Percentiles rank a stretch among this genome's conserved stretches.
These are phyloP conservation scores for Spathaspora hagerdaliae DNA, from an alignment of 805 yeast species.

Conservation along the genomic window DNA sequence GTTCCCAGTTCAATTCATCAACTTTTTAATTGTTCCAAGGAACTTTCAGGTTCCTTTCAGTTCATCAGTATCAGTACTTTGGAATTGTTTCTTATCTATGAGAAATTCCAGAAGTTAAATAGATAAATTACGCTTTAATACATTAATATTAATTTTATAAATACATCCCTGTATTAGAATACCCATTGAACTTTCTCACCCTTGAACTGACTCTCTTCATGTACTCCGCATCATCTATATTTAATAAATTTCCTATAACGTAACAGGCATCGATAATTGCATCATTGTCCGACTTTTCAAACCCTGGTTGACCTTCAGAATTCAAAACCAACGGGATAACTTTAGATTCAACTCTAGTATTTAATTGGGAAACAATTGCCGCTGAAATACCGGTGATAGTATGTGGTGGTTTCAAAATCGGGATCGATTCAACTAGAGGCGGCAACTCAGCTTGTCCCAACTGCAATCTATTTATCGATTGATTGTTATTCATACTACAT, in stretches of 20 bases:
- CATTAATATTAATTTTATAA: conserved; percentile 7
- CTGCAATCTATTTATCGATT: conserved; percentile 20
- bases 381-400: conserved; percentile 57
- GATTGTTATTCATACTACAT: conserved; percentile 28
- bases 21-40: conserved; percentile 66
- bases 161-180: conserved; percentile 27
- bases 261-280: conserved; percentile 32
- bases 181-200: conserved; percentile 20
- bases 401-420: conserved; percentile 53
- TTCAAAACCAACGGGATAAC: conserved; percentile 33
- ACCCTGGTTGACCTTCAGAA: conserved; percentile 62
- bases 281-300: conserved; percentile 48
- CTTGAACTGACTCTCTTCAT: conserved; percentile 12
- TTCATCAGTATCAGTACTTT: conserved; percentile 77
- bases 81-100: conserved; percentile 92
- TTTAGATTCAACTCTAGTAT: not conserved
- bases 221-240: conserved; percentile 7
- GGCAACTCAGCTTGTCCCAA: conserved; percentile 5
- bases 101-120: conserved; percentile 42
- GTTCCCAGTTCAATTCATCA: conserved; percentile 78
- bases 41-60: conserved; percentile 87
- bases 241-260: conserved; percentile 11
- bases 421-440: conserved; percentile 11
- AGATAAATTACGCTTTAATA: not conserved
- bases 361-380: conserved; percentile 30